Percentiles rank a stretch among this genome's conserved stretches.
These are phyloP conservation scores for Aspergillus ibericus DNA, from an alignment of 2,329 filamentous ascomycete genomes.

Conservation along the genomic window DNA sequence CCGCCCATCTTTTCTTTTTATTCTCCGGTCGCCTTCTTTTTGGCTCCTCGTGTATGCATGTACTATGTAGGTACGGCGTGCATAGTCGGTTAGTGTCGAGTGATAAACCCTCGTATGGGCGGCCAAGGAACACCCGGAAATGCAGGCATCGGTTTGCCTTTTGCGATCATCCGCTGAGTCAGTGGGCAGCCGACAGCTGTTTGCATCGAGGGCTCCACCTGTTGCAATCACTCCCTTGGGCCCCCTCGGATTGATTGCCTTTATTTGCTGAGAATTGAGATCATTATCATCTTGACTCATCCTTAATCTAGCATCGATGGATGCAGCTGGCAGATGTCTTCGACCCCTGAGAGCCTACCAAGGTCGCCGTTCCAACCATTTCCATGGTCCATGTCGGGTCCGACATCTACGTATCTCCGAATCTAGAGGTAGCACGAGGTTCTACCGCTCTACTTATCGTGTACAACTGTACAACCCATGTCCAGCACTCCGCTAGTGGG, in stretches of 20 bases:
- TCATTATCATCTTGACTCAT: background rate
- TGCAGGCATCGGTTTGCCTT: background rate
- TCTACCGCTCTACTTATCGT: background rate
- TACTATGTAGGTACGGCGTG: constrained; percentile 3
- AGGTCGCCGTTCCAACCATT: background rate
- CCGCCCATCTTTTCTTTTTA: background rate
- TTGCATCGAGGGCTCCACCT: background rate
- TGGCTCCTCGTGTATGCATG: background rate
- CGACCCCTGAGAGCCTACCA: background rate
- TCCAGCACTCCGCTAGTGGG: background rate
- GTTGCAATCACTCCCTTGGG: background rate
- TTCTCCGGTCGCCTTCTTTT: background rate
- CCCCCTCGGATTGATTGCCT: background rate
- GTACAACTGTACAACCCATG: too few relatives aligned
- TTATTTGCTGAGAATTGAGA: background rate
- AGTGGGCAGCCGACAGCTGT: background rate
- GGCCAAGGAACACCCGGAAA: background rate
- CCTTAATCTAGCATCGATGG: background rate
- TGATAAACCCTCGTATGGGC: background rate
- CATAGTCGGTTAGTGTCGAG: too few relatives aligned
- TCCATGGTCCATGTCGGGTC: background rate
- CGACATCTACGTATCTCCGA: background rate
- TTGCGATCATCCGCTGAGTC: constrained; percentile 1
- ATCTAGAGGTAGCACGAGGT: background rate
- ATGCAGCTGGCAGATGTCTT: background rate